Base-by-base conservation (phyloP, 441 rosid species). In the Pelargonium australe region DNA sequence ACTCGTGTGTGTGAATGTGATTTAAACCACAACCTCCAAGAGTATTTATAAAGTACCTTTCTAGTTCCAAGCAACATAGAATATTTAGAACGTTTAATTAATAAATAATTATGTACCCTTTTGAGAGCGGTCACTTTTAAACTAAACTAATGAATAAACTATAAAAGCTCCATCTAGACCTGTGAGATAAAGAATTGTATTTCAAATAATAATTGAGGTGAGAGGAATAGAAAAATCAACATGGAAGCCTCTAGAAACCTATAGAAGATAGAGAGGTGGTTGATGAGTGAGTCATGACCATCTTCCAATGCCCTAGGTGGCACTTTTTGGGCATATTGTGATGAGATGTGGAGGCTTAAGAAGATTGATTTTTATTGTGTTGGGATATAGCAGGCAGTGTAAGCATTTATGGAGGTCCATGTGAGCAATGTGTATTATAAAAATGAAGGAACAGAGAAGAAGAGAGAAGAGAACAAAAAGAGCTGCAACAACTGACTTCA, bases 161-260 rank as follows among this genome's bases (percentile, higher is more conserved):
- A 20, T 20, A 20, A 20, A 20, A 20, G 23, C 23, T 20, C 1
- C 23, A 0, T 0, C 23, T 20, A 20, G 23, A 0, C 23, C 23
- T 20, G 23, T 20, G 23, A 20, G 23, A 20, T 20, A 20, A 20
- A 20, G 23, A 20, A 20, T 20, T 20, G 23, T 20, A 20, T 28
- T 28, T 28, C 34, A 28, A 28, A 28, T 3, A 28, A 28, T 28
- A 28, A 28, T 28, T 28, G 34, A 28, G 34, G 4, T 28, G 4
- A 2, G 3, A 28, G 4, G 34, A 28, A 28, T 28, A 57, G 62
- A 57, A 57, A 23, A 57, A 57, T 57, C 62, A 57, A 9, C 25
- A 17, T 57, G 62, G 25, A 57, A 57, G 62, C 16, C 25, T 57
- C 62, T 57, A 57, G 62, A 57, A 57, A 57, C 25, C 62, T 23